Percentiles rank a stretch among this genome's conserved stretches.
phyloP scores from a whole-genome alignment of 208 protist species.

The Naegleria fowleri region DNA sequence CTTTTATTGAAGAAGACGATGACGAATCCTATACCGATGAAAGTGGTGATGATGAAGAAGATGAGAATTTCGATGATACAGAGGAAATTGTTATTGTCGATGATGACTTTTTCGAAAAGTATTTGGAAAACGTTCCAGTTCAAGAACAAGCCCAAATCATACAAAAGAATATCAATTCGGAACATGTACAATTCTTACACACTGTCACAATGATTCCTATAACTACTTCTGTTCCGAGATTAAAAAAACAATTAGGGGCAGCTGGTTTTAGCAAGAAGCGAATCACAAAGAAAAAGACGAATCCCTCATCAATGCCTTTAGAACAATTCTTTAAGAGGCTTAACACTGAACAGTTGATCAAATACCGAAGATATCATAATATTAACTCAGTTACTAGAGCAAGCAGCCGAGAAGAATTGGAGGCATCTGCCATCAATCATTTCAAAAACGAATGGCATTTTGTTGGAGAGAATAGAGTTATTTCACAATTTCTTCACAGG shows the following conservation, averaged over 20 bases:
- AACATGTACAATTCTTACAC: neutral
- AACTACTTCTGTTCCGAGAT: neutral
- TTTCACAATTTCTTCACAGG: neutral
- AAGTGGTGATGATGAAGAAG: conserved; percentile 5
- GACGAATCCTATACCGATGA: neutral
- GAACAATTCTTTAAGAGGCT: neutral
- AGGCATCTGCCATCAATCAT: neutral
- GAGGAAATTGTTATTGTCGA: neutral
- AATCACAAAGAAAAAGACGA: neutral
- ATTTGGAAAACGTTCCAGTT: neutral
- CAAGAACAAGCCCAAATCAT: conserved; percentile 10
- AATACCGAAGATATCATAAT: neutral
- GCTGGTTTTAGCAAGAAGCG: neutral
- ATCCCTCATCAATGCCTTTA: neutral
- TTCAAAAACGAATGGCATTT: neutral
- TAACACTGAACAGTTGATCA: neutral
- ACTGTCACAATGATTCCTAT: neutral
- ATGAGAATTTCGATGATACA: neutral
- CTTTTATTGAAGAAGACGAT: neutral
- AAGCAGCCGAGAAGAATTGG: neutral
- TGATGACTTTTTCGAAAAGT: neutral
- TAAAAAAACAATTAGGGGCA: neutral
- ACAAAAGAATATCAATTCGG: neutral
- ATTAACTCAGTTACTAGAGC: neutral
- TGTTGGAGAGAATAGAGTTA: neutral